Conservation (phyloP, 257 asterid genomes). For the Plectranthus barbatus region DNA sequence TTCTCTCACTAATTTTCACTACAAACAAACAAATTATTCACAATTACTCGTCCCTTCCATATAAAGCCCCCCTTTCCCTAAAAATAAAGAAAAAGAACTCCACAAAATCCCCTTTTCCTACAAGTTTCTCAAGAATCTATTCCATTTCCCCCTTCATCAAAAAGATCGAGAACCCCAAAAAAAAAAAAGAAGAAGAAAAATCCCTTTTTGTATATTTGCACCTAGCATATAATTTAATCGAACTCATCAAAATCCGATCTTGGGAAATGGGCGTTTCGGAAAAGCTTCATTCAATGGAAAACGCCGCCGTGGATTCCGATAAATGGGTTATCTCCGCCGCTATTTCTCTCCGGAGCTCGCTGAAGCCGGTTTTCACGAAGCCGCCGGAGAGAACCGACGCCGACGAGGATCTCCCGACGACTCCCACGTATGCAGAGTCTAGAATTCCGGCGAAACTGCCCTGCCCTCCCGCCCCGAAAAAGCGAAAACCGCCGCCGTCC, state of each 20-base stretch:
- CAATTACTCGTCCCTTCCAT: constrained; percentile 26
- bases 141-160: constrained; percentile 24
- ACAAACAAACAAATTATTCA: constrained; percentile 18
- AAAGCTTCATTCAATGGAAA: constrained; percentile 20
- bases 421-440: constrained; percentile 35
- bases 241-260: constrained; percentile 6
- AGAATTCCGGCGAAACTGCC: constrained; percentile 18
- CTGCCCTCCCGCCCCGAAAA: constrained; percentile 46
- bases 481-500: constrained; percentile 24
- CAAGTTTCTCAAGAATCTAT: constrained; percentile 31
- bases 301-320: constrained; percentile 15
- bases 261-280: constrained; percentile 26
- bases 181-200: neutral
- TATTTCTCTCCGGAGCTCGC: constrained; percentile 12
- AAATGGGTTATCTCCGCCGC: constrained; percentile 27
- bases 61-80: constrained; percentile 14
- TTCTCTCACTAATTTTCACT: constrained; percentile 2
- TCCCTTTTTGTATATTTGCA: constrained; percentile 1
- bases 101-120: constrained; percentile 4
- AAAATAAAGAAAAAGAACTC: neutral
- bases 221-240: constrained; percentile 7
- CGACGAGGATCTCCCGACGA: constrained; percentile 23
- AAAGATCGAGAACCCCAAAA: neutral
- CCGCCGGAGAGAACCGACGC: constrained; percentile 6
- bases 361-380: constrained; percentile 33